Evolutionary conservation across 129 eudicot genomes (phyloP).

Genomic region (Escallonia rubra): DNA sequence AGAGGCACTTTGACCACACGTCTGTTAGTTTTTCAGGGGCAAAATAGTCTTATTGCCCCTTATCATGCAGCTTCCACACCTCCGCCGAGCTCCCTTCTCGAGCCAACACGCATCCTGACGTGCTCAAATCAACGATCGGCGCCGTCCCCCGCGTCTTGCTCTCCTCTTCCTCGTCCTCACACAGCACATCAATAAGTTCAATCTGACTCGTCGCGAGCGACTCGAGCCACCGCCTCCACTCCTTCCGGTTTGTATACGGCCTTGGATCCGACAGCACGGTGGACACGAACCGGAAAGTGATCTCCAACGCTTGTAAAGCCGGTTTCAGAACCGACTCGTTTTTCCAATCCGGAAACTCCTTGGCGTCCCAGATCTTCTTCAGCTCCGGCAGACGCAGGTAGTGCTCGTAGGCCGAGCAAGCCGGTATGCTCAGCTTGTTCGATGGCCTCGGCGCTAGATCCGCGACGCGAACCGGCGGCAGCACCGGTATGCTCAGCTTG

Average conservation of each 20-base stretch:
- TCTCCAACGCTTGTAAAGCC: slow-evolving; percentile 44
- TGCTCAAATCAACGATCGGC: slow-evolving; percentile 43
- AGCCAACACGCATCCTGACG: slow-evolving; percentile 36
- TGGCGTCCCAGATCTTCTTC: slow-evolving; percentile 22
- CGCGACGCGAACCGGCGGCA: slow-evolving; percentile 29
- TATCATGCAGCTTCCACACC: slow-evolving; percentile 78
- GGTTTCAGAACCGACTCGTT: slow-evolving; percentile 42
- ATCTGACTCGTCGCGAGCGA: slow-evolving; percentile 45
- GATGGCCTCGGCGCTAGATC: slow-evolving; percentile 37
- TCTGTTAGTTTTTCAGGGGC: too few relatives aligned
- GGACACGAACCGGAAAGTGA: slow-evolving; percentile 49
- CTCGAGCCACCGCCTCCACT: slow-evolving; percentile 77
- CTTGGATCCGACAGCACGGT: slow-evolving; percentile 57
- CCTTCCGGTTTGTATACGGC: slow-evolving; percentile 55
- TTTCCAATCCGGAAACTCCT: slow-evolving; percentile 35
- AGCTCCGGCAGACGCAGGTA: slow-evolving; percentile 50
- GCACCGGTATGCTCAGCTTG: slow-evolving; percentile 34
- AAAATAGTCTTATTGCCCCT: too few relatives aligned
- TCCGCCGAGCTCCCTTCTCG: slow-evolving; percentile 66
- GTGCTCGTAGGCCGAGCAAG: slow-evolving; percentile 39
- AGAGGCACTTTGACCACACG: too few relatives aligned
- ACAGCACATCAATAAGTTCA: slow-evolving; percentile 53
- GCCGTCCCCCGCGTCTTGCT: slow-evolving; percentile 26
- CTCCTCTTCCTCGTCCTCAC: slow-evolving; percentile 48
- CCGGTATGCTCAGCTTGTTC: too few relatives aligned